Conservation (phyloP, 495 filamentous ascomycete species). For the Xylaria bambusicola region DNA sequence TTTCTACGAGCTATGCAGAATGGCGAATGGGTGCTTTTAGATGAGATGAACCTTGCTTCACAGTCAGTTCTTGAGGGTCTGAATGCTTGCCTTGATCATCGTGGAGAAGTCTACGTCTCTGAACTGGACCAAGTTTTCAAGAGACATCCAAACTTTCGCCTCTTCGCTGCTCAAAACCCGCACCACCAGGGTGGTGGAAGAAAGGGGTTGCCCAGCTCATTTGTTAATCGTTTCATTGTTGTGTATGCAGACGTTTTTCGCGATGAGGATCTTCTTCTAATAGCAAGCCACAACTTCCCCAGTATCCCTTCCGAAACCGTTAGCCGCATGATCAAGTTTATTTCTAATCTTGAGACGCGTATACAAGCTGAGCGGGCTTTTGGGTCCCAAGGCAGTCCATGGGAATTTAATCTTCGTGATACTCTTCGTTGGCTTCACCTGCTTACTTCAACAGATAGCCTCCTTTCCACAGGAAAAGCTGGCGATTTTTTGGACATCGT, state of each 20-base stretch:
- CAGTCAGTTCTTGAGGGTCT: slow-evolving; percentile 96
- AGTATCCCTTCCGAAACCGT: slow-evolving; percentile 56
- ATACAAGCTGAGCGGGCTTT: slow-evolving; percentile 66
- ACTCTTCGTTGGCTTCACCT: slow-evolving; percentile 86
- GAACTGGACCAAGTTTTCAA: slow-evolving; percentile 93
- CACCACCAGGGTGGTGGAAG: slow-evolving; percentile 95
- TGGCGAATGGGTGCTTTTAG: slow-evolving; percentile 92
- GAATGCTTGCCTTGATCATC: slow-evolving; percentile 96
- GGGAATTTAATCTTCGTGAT: slow-evolving; percentile 97
- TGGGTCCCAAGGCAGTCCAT: slow-evolving; percentile 81
- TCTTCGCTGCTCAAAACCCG: slow-evolving; percentile 97
- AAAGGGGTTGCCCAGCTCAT: slow-evolving; percentile 93
- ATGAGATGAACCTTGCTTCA: slow-evolving; percentile 98
- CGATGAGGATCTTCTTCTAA: slow-evolving; percentile 74
- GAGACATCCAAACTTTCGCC: slow-evolving; percentile 81
- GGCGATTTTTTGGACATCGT: slow-evolving; percentile 78
- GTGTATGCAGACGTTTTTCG: slow-evolving; percentile 92
- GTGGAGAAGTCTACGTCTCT: slow-evolving; percentile 92
- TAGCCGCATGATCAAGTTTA: slow-evolving; percentile 70
- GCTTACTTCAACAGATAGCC: slow-evolving; percentile 55
- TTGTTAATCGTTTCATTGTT: slow-evolving; percentile 97
- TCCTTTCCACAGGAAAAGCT: slow-evolving; percentile 55
- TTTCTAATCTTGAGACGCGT: slow-evolving; percentile 72
- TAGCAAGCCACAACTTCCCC: slow-evolving; percentile 77
- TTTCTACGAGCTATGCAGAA: slow-evolving; percentile 95